phyloP scores from a whole-genome alignment of 768 basidiomycete species.

The Cystobasidium tubakii region DNA sequence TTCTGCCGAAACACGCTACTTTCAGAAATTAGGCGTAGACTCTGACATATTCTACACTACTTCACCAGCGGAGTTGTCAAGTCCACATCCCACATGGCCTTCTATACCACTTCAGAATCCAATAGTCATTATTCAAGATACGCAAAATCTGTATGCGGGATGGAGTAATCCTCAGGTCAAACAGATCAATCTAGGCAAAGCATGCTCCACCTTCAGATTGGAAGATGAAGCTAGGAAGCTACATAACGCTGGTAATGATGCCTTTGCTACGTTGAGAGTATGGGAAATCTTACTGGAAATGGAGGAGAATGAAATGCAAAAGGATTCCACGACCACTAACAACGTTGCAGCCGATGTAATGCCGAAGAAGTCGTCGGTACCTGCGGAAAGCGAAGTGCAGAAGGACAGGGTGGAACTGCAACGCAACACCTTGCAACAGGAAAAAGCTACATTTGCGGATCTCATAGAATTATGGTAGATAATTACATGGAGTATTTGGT shows the following conservation, averaged over 20 bases:
- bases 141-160: constrained; percentile 21
- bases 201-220: not conserved
- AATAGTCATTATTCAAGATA: constrained; percentile 30
- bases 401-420: no score
- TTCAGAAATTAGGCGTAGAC: constrained; percentile 15
- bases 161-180: constrained; percentile 29
- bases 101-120: not conserved
- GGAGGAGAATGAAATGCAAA: constrained; percentile 7
- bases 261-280: constrained; percentile 18
- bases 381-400: not conserved
- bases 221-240: constrained; percentile 8
- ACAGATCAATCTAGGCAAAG: constrained; percentile 34
- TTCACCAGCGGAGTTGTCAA: constrained; percentile 44
- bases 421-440: no score
- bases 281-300: constrained; percentile 20
- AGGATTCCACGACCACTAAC: no score
- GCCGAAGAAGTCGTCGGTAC: not conserved
- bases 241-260: constrained; percentile 35
- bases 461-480: not conserved
- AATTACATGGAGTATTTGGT: no score
- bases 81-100: not conserved
- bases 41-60: constrained; percentile 4
- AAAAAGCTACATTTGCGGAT: not conserved
- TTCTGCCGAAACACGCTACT: constrained; percentile 20
- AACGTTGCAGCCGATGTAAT: not conserved